Percentiles rank a stretch among this genome's conserved stretches.
Evolutionary conservation across 192 early-diverging fungal genomes (phyloP).

Genomic region (Glomus cerebriforme): DNA sequence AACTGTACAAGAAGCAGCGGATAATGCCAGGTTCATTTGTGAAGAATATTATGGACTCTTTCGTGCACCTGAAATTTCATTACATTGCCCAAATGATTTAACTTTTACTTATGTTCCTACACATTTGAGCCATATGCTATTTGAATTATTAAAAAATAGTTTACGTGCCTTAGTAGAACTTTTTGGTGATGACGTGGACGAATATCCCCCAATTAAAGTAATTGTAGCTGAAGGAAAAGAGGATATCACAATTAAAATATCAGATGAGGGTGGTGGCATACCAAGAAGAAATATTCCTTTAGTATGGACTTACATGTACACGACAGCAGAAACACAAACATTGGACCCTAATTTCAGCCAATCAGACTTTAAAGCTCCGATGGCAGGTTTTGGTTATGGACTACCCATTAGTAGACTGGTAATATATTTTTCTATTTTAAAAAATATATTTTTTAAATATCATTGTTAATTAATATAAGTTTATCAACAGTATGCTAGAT

Average conservation of each 20-base stretch:
- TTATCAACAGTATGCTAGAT: conserved; percentile 73
- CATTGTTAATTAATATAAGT: not conserved
- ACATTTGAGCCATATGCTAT: conserved; percentile 96
- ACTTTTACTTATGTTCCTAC: conserved; percentile 96
- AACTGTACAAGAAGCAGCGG: conserved; percentile 84
- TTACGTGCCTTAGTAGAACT: conserved; percentile 93
- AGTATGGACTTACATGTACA: conserved; percentile 97
- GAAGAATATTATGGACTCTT: conserved; percentile 89
- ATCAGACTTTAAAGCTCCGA: conserved; percentile 79
- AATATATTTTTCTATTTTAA: conserved; percentile 10
- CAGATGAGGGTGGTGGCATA: conserved; percentile 94
- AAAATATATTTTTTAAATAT: conserved; percentile 4
- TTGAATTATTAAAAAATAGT: conserved; percentile 97
- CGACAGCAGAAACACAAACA: conserved; percentile 71
- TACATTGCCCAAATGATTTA: conserved; percentile 73
- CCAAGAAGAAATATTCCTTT: conserved; percentile 83
- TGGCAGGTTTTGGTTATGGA: conserved; percentile 93
- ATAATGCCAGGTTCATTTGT: conserved; percentile 88
- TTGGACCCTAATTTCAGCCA: conserved; percentile 70
- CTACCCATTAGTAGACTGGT: conserved; percentile 82
- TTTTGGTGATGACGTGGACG: conserved; percentile 78
- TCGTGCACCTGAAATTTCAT: conserved; percentile 76
- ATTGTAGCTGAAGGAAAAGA: conserved; percentile 86
- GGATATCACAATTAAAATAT: conserved; percentile 97
- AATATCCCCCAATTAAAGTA: conserved; percentile 92